Conservation (phyloP, 139 green algal genomes). For the Klebsormidium nitens region DNA sequence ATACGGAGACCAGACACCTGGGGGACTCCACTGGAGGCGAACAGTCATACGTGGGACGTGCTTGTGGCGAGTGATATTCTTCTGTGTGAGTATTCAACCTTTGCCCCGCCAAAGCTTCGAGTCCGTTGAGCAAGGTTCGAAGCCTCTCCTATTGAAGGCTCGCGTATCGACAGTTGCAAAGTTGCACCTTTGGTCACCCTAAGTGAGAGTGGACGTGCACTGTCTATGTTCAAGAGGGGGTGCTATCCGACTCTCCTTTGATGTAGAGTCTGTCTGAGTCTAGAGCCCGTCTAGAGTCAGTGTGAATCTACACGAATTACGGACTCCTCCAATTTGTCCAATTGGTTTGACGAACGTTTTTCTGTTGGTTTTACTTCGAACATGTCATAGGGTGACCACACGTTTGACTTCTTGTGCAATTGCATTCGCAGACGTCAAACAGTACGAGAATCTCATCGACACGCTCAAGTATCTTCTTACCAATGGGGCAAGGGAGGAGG, state of each 20-base stretch:
- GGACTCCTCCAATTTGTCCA: background rate
- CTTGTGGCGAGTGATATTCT: slow-evolving; percentile 39
- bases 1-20: slow-evolving; percentile 30
- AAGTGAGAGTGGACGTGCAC: too few species aligned
- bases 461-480: slow-evolving; percentile 30
- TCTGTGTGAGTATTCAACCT: slow-evolving; percentile 21
- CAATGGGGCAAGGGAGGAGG: background rate
- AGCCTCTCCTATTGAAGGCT: background rate
- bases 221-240: too few species aligned
- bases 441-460: slow-evolving; percentile 33
- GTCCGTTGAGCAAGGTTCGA: background rate
- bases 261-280: too few species aligned
- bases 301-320: too few species aligned
- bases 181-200: too few species aligned
- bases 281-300: too few species aligned
- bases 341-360: slow-evolving; percentile 10
- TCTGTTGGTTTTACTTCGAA: slow-evolving; percentile 11
- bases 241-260: too few species aligned
- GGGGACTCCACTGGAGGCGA: slow-evolving; percentile 12
- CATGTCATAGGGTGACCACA: slow-evolving; percentile 1
- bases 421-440: slow-evolving; percentile 40
- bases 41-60: slow-evolving; percentile 26
- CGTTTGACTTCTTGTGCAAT: too few species aligned
- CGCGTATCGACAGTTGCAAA: too few species aligned
- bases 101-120: background rate